These are phyloP conservation scores for Gossypium ekmanianum DNA, from an alignment of 345 rosid species.

Conservation along the genomic window DNA sequence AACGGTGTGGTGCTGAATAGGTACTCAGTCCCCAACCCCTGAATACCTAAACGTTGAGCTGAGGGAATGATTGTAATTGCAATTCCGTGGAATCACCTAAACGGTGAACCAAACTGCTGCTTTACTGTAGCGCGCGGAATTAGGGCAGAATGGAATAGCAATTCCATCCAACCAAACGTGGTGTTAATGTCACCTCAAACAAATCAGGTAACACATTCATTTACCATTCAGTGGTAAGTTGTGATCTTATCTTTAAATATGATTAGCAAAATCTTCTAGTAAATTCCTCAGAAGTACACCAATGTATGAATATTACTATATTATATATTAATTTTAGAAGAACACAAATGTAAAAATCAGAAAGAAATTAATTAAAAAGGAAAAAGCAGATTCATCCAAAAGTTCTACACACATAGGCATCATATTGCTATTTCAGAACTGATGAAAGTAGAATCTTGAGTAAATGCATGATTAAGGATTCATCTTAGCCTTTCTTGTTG, in stretches of 20 bases:
- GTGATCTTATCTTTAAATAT: neutral
- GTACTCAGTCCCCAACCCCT: too few species aligned
- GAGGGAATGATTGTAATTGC: too few species aligned
- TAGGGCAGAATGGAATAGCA: too few species aligned
- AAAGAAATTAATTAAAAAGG: neutral
- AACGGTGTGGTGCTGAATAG: too few species aligned
- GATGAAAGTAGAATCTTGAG: neutral
- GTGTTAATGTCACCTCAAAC: too few species aligned
- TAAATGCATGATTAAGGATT: conserved; percentile 23
- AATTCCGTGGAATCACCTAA: too few species aligned
- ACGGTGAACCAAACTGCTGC: too few species aligned
- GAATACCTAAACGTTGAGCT: too few species aligned
- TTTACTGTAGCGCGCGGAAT: too few species aligned
- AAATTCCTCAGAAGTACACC: neutral
- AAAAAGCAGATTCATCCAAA: neutral
- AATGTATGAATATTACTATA: too few species aligned
- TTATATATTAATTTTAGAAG: neutral
- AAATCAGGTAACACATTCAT: neutral
- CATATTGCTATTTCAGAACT: neutral
- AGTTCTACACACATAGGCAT: neutral
- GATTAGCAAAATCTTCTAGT: neutral
- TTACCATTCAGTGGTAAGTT: too few species aligned
- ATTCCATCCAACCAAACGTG: too few species aligned
- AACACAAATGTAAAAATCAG: neutral
- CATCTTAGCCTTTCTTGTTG: conserved; percentile 36